These are phyloP conservation scores for Myxozyma geophila DNA, from an alignment of 805 yeast species.

Conservation along the genomic window DNA sequence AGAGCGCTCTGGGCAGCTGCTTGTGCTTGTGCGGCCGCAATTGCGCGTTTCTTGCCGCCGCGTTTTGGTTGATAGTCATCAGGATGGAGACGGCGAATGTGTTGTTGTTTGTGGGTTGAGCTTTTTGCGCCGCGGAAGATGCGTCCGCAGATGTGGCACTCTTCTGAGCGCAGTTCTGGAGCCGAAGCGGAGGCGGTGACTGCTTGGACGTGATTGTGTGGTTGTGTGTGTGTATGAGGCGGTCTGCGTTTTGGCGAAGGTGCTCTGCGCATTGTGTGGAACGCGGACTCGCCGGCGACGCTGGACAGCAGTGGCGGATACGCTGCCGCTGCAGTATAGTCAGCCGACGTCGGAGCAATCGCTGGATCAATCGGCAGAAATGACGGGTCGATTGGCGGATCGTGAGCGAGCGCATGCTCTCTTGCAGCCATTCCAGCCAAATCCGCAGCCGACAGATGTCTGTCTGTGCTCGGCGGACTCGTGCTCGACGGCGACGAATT, in stretches of 20 bases:
- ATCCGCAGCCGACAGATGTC: constrained; percentile 12
- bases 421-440: constrained; percentile 19
- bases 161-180: constrained; percentile 43
- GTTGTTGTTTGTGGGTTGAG: constrained; percentile 55
- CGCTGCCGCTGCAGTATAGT: constrained; percentile 3
- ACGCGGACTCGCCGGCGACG: constrained; percentile 13
- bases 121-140: constrained; percentile 54
- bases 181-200: constrained; percentile 18
- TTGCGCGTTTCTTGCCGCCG: constrained; percentile 50
- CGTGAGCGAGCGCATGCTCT: constrained; percentile 15
- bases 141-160: constrained; percentile 52
- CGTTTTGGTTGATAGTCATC: constrained; percentile 53
- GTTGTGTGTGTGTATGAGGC: constrained; percentile 3
- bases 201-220: constrained; percentile 14
- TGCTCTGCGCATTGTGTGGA: constrained; percentile 13
- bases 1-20: constrained; percentile 6
- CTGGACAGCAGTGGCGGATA: constrained; percentile 1
- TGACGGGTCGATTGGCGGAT: constrained; percentile 29
- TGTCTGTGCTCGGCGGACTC: constrained; percentile 9
- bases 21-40: constrained; percentile 21
- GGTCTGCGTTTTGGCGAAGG: neutral
- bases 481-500: constrained; percentile 26
- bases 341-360: constrained; percentile 11
- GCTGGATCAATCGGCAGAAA: constrained; percentile 34
- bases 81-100: constrained; percentile 53